Evolutionary conservation across 345 rosid species (phyloP).

Genomic region (Salix dunnii): DNA sequence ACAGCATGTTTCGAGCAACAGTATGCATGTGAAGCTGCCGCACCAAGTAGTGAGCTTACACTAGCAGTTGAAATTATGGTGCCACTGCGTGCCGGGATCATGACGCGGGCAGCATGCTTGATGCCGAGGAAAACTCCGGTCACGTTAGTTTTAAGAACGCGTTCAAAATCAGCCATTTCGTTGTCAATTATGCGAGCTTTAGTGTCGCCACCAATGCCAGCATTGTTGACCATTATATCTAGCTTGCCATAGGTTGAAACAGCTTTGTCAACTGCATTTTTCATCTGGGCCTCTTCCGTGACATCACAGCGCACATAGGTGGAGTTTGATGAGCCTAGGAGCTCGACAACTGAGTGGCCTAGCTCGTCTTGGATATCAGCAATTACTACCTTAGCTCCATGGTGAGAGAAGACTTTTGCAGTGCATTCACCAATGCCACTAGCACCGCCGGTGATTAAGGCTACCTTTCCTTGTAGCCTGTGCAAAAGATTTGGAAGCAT

Average conservation of each 20-base stretch:
- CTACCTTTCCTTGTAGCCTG: conserved; percentile 26
- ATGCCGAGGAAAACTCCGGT: conserved; percentile 29
- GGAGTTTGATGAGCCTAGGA: conserved; percentile 19
- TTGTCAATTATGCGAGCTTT: conserved; percentile 22
- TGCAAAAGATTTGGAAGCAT: background rate
- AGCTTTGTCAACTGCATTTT: conserved; percentile 15
- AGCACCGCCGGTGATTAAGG: conserved; percentile 27
- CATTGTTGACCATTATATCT: conserved; percentile 33
- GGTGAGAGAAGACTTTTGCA: conserved; percentile 18
- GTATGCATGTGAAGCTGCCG: conserved; percentile 38
- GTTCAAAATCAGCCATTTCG: conserved; percentile 22
- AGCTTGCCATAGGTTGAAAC: conserved; percentile 16
- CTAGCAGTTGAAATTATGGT: conserved; percentile 22
- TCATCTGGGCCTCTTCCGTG: conserved; percentile 17
- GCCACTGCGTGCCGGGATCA: conserved; percentile 21
- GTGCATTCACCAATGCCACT: conserved; percentile 28
- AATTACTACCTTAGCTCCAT: conserved; percentile 26
- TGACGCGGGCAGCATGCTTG: conserved; percentile 42
- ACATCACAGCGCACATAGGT: conserved; percentile 26
- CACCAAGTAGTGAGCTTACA: conserved; percentile 3
- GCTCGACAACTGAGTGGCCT: conserved; percentile 6
- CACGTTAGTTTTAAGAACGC: conserved; percentile 16
- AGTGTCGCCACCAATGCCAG: conserved; percentile 18
- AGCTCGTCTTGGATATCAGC: conserved; percentile 30
- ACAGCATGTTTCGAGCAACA: conserved; percentile 47